Conservation (phyloP, 805 yeast genomes). For the Spathaspora passalidarum region DNA sequence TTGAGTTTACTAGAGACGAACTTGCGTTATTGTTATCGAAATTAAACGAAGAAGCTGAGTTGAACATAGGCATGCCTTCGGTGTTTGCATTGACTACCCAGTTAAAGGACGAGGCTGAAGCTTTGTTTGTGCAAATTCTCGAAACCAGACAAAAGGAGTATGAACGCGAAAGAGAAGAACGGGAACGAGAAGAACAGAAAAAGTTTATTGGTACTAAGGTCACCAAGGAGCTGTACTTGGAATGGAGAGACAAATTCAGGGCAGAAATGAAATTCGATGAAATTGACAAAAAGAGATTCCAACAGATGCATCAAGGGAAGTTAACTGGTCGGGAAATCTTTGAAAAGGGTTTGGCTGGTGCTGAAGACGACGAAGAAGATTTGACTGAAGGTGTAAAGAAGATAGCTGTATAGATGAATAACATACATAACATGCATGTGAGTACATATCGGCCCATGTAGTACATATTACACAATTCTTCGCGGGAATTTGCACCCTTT, state of each 20-base stretch:
- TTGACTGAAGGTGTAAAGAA: conserved; percentile 1
- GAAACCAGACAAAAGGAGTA: conserved; percentile 44
- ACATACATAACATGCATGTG: background rate
- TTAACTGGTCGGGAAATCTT: conserved; percentile 87
- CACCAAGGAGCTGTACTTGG: conserved; percentile 66
- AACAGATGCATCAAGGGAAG: conserved; percentile 66
- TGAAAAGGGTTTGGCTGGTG: conserved; percentile 73
- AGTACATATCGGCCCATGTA: background rate
- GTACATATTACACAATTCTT: too few species aligned
- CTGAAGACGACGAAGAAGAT: conserved; percentile 45
- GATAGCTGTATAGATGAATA: conserved; percentile 3
- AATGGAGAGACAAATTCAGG: conserved; percentile 74
- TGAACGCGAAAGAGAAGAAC: conserved; percentile 55
- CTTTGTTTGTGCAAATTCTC: conserved; percentile 57
- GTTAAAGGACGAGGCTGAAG: conserved; percentile 80
- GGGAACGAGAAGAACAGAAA: conserved; percentile 81
- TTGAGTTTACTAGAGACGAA: conserved; percentile 54
- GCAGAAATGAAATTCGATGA: conserved; percentile 69
- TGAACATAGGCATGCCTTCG: conserved; percentile 88
- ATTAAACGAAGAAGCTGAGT: conserved; percentile 60
- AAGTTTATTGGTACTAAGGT: conserved; percentile 91
- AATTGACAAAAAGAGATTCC: conserved; percentile 49
- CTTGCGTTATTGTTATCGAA: conserved; percentile 35
- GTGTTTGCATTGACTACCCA: conserved; percentile 75
- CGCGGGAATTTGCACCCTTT: background rate